Conservation (phyloP, 352 stramenopile species). For the Phytophthora hibernalis region DNA sequence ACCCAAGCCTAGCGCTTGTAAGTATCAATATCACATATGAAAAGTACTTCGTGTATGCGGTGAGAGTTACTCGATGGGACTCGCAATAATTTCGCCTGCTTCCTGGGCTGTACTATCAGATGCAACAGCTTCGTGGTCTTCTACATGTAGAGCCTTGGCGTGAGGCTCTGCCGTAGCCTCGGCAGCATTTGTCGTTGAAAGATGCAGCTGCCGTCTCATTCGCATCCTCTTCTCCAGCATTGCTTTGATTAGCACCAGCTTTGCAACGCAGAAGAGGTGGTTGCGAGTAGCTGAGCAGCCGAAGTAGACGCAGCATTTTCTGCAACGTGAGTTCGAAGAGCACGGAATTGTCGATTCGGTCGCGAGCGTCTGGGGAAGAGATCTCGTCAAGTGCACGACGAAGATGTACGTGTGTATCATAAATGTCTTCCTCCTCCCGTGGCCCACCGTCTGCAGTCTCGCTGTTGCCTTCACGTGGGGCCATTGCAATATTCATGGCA, state of each 20-base stretch:
- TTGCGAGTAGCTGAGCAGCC: conserved; percentile 79
- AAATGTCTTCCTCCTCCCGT: conserved; percentile 45
- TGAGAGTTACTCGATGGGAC: conserved; percentile 17
- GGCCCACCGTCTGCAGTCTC: conserved; percentile 20
- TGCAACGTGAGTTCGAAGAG: conserved; percentile 80
- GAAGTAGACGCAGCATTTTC: conserved; percentile 74
- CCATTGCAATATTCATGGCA: conserved; percentile 1
- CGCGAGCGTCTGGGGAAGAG: conserved; percentile 69
- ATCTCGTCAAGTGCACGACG: conserved; percentile 66
- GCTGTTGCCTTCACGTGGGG: conserved; percentile 6
- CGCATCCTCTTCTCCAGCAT: conserved; percentile 6
- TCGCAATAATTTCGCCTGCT: conserved; percentile 22
- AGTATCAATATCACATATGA: conserved; percentile 39
- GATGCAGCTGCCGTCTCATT: background rate
- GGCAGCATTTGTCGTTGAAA: conserved; percentile 10
- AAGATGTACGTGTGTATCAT: conserved; percentile 78
- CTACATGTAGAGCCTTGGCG: conserved; percentile 25
- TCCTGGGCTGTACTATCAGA: conserved; percentile 1
- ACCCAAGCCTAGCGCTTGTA: background rate
- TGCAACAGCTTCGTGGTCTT: conserved; percentile 19
- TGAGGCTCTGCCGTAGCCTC: conserved; percentile 12
- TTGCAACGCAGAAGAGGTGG: conserved; percentile 25
- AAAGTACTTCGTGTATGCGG: conserved; percentile 8
- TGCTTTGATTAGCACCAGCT: conserved; percentile 7
- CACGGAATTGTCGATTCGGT: conserved; percentile 82